phyloP scores from a whole-genome alignment of 768 basidiomycete genomes.

The Daedaleopsis sinensis region DNA sequence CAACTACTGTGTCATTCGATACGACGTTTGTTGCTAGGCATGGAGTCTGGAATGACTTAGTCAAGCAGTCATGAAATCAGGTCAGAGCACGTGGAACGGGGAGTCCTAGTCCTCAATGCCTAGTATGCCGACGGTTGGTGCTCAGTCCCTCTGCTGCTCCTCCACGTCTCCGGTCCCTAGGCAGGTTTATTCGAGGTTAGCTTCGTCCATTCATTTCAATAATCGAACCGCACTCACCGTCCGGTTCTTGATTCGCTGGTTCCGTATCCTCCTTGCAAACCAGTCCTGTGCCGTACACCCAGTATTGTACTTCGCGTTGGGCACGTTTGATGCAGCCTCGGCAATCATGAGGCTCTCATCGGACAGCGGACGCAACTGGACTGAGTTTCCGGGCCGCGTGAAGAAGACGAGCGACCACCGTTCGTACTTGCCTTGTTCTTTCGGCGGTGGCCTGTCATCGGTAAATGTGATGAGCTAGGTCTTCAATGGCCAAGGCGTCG shows the following conservation, averaged over 20 bases:
- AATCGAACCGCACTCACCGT: constrained; percentile 33
- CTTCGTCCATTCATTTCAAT: not conserved
- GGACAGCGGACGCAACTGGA: constrained; percentile 51
- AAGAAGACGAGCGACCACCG: constrained; percentile 76
- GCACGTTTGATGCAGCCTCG: constrained; percentile 36
- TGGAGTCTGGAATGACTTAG: no score
- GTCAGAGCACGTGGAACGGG: no score
- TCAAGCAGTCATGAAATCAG: no score
- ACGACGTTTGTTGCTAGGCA: no score
- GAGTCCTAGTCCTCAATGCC: no score
- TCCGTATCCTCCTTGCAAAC: constrained; percentile 44
- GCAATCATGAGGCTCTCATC: constrained; percentile 56
- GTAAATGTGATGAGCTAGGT: not conserved
- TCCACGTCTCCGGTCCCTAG: constrained; percentile 29
- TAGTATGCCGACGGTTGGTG: constrained; percentile 15
- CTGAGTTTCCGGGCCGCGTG: constrained; percentile 59
- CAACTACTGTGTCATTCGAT: no score
- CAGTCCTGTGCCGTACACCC: constrained; percentile 43
- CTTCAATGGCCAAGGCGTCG: not conserved
- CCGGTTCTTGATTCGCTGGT: constrained; percentile 45
- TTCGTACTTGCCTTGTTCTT: constrained; percentile 50
- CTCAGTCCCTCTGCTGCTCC: constrained; percentile 27
- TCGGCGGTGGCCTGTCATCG: constrained; percentile 50
- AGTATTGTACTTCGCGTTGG: constrained; percentile 39
- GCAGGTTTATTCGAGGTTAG: not conserved